Evolutionary conservation across 345 rosid genomes (phyloP), one percentile per base, ranked within the genome.

Genomic region (Moringa oleifera): DNA sequence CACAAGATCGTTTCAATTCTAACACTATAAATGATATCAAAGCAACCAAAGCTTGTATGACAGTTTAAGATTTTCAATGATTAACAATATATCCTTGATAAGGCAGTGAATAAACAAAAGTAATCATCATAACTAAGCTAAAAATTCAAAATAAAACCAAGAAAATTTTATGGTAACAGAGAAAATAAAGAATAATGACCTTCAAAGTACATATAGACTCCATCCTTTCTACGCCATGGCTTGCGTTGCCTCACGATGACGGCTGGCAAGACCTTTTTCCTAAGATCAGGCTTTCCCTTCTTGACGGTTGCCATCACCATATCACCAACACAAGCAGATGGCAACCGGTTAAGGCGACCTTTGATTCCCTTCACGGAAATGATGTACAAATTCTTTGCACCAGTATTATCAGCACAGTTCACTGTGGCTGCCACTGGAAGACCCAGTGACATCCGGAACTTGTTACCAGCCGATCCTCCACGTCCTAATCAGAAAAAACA

Each of bases 151-250:
- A 62, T 1, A 5, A 23, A 22, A 58, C 15, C 23, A 19, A 25
- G 28, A 64, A 41, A 21, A 51, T 10, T 18, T 8, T 0, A 36
- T 5, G 41, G 21, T 18, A n/a, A 20, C 53, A 50, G n/a, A 17
- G 47, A 41, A 15, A 41, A 41, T 11, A 41, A 41, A 50, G 53
- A 47, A 37, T 7, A 22, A 11, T 28, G 47, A 84, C 96, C 96
- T 84, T 89, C 98, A 2, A 91, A 91, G 72, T 91, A 89, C 98
- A 91, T 91, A 82, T 20, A 89, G 57, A 91, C 98, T 23, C 98
- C 96, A 21, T 91, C 96, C 98, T 91, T 91, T 89, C 98, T 31
- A 70, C 95, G 98, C 96, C 96, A 91, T 0, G 98, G 95, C 77
- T 91, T 91, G 68, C 98, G 90, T 68, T 91, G 95, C 79, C 96